A percentile compares a stretch with the other conserved stretches of the same genome.
Conservation (phyloP, 345 rosid genomes). For the Rhodomyrtus tomentosa region DNA sequence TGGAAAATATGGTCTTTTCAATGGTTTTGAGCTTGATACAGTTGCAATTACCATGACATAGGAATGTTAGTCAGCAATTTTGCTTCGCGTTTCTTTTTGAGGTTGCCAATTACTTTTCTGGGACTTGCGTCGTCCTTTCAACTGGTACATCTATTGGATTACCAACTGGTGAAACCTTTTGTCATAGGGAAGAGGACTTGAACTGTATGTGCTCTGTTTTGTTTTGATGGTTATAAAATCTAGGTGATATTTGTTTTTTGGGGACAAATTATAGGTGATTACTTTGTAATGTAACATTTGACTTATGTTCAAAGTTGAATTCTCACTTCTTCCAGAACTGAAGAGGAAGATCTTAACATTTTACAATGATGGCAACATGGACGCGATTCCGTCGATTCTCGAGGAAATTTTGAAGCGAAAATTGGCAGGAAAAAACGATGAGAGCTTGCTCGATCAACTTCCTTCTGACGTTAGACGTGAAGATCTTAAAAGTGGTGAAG, state of each 20-base stretch:
- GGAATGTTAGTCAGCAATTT: neutral
- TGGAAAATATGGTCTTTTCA: neutral
- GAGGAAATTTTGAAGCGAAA: constrained; percentile 55
- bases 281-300: neutral
- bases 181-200: neutral
- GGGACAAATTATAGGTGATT: neutral
- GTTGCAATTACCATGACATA: neutral
- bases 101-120: neutral
- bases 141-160: neutral
- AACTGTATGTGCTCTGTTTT: neutral
- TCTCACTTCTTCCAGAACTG: constrained; percentile 30
- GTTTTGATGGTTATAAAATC: neutral
- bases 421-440: constrained; percentile 49
- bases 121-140: neutral
- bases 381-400: constrained; percentile 43
- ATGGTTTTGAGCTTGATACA: neutral
- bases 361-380: constrained; percentile 34
- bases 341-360: constrained; percentile 33
- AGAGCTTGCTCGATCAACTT: constrained; percentile 9
- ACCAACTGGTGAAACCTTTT: neutral
- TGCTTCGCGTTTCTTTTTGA: neutral
- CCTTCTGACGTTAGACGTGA: neutral
- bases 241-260: neutral
- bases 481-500: neutral
- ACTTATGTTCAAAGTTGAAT: neutral